phyloP scores from a whole-genome alignment of 805 yeast species.

The Barnettozyma salicaria region DNA sequence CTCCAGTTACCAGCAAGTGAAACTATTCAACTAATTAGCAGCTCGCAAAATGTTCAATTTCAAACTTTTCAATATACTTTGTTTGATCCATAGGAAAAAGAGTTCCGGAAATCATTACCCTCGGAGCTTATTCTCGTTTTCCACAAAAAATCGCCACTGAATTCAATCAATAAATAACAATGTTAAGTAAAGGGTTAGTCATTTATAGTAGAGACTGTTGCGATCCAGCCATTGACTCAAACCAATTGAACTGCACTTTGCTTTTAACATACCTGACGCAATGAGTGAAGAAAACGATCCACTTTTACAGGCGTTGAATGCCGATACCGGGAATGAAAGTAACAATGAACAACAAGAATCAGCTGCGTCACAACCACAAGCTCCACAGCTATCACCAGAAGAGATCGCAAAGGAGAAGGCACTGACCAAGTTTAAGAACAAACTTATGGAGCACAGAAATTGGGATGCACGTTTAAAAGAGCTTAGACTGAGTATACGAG shows the following conservation, averaged over 20 bases:
- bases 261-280: not conserved
- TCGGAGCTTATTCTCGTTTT: not conserved
- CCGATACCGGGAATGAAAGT: conserved; percentile 6
- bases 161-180: too few species aligned
- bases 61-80: too few species aligned
- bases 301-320: conserved; percentile 58
- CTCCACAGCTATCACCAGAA: conserved; percentile 31
- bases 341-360: conserved; percentile 9
- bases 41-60: too few species aligned
- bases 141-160: conserved; percentile 10
- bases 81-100: too few species aligned
- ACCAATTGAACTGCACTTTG: not conserved
- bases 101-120: not conserved
- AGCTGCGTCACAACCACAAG: too few species aligned
- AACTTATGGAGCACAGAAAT: conserved; percentile 85
- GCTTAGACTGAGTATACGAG: conserved; percentile 76
- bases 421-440: conserved; percentile 70
- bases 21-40: too few species aligned
- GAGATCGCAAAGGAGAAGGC: conserved; percentile 78
- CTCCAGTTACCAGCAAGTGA: too few species aligned
- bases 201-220: too few species aligned
- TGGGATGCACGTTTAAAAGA: conserved; percentile 90
- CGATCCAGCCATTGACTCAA: not conserved
- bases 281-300: conserved; percentile 71
- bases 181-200: too few species aligned